Evolutionary conservation across 148 eudicot genomes (phyloP).

Genomic region (Fagopyrum esculentum): DNA sequence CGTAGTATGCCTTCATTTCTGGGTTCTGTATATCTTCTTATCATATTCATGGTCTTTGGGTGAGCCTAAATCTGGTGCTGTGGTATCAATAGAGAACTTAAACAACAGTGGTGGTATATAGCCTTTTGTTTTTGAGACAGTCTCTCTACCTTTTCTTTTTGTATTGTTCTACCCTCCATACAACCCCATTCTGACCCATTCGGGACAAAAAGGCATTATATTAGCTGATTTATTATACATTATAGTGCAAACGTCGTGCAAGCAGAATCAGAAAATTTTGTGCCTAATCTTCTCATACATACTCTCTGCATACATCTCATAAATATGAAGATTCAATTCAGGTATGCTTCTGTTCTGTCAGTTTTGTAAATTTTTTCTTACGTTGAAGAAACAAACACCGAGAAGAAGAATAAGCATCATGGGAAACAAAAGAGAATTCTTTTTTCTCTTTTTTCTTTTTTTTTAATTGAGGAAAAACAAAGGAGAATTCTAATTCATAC

Average conservation of each 20-base stretch:
- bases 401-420: neutral
- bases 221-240: neutral
- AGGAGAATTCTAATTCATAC: neutral
- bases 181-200: neutral
- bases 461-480: neutral
- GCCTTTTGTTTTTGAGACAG: neutral
- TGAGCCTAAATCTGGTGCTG: constrained; percentile 61
- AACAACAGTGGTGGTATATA: constrained; percentile 49
- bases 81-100: constrained; percentile 70
- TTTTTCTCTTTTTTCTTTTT: neutral
- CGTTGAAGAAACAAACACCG: too few relatives aligned
- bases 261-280: neutral
- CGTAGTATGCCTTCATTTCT: constrained; percentile 59
- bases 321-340: neutral
- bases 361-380: neutral
- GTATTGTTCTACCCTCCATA: neutral
- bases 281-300: neutral
- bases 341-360: neutral
- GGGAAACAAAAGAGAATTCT: neutral
- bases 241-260: neutral
- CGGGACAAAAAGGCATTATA: constrained; percentile 1
- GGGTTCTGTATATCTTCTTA: constrained; percentile 66
- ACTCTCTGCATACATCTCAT: neutral
- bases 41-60: constrained; percentile 59
- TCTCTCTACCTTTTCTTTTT: neutral